Base-by-base conservation (phyloP, 2,329 filamentous ascomycete genomes). In the Knoxdaviesia capensis region DNA sequence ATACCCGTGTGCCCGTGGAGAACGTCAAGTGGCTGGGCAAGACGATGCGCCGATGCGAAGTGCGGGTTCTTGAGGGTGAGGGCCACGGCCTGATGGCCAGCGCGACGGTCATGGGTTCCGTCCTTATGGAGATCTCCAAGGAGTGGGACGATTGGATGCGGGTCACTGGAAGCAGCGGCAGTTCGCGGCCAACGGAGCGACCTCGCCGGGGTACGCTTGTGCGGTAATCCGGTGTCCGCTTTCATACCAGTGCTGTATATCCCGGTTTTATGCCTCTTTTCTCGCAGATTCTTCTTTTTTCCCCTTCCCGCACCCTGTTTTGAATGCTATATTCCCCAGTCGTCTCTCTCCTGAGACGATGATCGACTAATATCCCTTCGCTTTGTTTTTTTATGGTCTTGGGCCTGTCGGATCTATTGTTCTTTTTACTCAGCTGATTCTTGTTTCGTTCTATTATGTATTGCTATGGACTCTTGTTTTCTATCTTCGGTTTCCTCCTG, bases 61-160 rank as follows among this genome's bases (percentile, higher is more conserved):
- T 98, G 9, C 69, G 88, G 5, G 76, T 96, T 5, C 66, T 98
- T 3, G 82, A 93, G 49, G 85, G 83, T 5, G 88, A 98, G 57
- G 85, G 87, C 3, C 90, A 98, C 54, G 88, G 90, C 0, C 64
- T 98, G 29, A 98, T 98, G 90, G 90, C 90, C 1, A 92, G 80
- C 49, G 87, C 90, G 1, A 66, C 68, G 9, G 88, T 96, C 38
- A 98, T 98, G 90, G 83, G 85, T 37, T 77, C 79, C 20, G 81
- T 96, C n/a, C 63, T 98, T 34, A 88, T 85, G 59, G 90, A 98
- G 61, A 93, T 98, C 53, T 81, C 83, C 41, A 77, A 77, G 49
- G 90, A 96, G 57, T 96, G 88, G 88, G 81, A 87, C 49, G 83
- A 88, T 52, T 88, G 82, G 82, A 77, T 74, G 53, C 70, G 72